phyloP scores from a whole-genome alignment of 805 yeast genomes.

The Torulaspora quercuum region DNA sequence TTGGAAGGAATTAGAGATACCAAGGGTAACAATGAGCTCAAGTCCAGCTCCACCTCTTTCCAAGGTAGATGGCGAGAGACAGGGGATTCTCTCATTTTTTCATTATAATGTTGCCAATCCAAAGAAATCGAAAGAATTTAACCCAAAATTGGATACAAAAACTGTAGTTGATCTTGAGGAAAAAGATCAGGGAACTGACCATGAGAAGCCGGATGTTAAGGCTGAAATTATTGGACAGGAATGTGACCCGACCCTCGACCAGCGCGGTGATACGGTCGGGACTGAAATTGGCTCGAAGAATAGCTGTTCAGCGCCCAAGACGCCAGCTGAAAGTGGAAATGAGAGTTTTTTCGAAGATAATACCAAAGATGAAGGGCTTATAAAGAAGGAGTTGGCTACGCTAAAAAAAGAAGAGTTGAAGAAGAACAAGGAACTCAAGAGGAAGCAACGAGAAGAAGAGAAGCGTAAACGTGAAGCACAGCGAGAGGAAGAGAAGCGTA shows the following conservation, averaged over 20 bases:
- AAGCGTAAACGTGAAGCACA: conserved; percentile 20
- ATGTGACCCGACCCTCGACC: too few relatives aligned
- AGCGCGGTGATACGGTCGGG: too few relatives aligned
- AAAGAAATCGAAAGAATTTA: background rate
- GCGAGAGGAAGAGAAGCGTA: conserved; percentile 24
- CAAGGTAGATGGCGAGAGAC: conserved; percentile 12
- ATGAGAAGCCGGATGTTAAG: background rate
- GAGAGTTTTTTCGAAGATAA: too few relatives aligned
- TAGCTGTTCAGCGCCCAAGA: too few relatives aligned
- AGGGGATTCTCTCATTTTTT: conserved; percentile 29
- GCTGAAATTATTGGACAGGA: too few relatives aligned
- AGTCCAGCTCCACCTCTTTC: conserved; percentile 3
- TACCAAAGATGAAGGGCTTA: conserved; percentile 9
- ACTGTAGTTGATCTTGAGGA: background rate
- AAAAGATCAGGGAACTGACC: background rate
- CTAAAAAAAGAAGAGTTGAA: conserved; percentile 16
- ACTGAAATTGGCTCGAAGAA: too few relatives aligned
- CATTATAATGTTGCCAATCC: conserved; percentile 12
- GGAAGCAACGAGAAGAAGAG: conserved; percentile 17
- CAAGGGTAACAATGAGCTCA: conserved; percentile 1
- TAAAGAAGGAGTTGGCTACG: conserved; percentile 13
- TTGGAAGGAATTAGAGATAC: too few relatives aligned
- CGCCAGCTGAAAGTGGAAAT: too few relatives aligned
- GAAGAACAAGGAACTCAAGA: conserved; percentile 19
- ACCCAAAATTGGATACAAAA: background rate